Conservation (phyloP, 2,329 filamentous ascomycete species). For the Coniochaeta hoffmannii region DNA sequence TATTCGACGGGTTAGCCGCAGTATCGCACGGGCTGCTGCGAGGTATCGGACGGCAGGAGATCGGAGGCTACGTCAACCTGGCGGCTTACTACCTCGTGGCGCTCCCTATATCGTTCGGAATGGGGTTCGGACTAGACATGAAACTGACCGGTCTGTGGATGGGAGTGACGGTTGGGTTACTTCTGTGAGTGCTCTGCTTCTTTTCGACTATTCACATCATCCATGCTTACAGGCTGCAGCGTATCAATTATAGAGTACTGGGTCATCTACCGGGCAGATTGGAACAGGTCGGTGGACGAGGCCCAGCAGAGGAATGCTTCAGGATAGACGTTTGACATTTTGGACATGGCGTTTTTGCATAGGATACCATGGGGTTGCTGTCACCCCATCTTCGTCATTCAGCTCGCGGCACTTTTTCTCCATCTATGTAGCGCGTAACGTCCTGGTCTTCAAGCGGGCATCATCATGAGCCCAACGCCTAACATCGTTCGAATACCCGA, state of each 20-base stretch:
- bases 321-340: not conserved
- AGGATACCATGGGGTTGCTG: not conserved
- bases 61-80: constrained; percentile 64
- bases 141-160: constrained; percentile 61
- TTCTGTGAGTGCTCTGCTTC: constrained; percentile 24
- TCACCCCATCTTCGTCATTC: not conserved
- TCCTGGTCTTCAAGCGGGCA: not conserved
- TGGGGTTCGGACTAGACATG: constrained; percentile 58
- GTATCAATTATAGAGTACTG: constrained; percentile 1
- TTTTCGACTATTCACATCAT: not conserved
- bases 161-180: constrained; percentile 53
- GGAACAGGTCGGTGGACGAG: constrained; percentile 2
- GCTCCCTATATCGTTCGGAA: constrained; percentile 61
- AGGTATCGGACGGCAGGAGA: constrained; percentile 61
- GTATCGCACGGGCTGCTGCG: constrained; percentile 63
- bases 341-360: not conserved
- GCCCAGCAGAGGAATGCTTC: not conserved
- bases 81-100: constrained; percentile 67
- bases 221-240: not conserved
- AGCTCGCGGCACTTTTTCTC: not conserved
- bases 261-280: not conserved
- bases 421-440: not conserved
- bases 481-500: constrained; percentile 91
- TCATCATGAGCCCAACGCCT: not conserved
- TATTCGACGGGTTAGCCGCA: constrained; percentile 61